Base-by-base conservation (phyloP, 345 rosid species). In the Lepidium sativum region DNA sequence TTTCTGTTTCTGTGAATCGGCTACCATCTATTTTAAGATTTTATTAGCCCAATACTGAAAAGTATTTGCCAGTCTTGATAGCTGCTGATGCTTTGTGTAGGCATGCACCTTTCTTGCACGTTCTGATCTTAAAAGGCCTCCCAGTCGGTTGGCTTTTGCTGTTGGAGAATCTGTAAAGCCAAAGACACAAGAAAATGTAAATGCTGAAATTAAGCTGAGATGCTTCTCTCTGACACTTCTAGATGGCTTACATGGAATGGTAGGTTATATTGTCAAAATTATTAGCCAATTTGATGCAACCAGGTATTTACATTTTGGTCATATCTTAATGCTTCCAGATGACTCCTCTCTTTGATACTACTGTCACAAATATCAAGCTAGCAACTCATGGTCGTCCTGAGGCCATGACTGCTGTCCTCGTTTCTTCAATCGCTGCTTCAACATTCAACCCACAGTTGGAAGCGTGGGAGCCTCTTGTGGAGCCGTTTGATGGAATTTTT, bases 381-480 rank as follows among this genome's bases (percentile, higher is more conserved):
- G 99, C 85, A 39, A 90, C 99, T 15, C 99, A 94, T 73, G 99
- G 99, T 73, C 88, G 73, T 58, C 60, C 79, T 57, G 95, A 90
- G 71, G 92, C 99, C 59, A 90, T 94, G 99, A 90, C 85, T 86
- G 97, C 97, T 37, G 99, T 88, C 38, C 83, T 94, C 51, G 68
- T 88, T 65, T 85, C 95, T 37, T 90, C 97, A 44, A 82, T 94
- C 71, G 96, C 97, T 68, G 96, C 97, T 57, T 94, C 99, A 53
- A 79, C 92, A 60, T 94, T 94, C 76, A 94, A 94, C 63, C 79
- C 89, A 35, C 96, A 94, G 58, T 78, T 90, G 55, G 99, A 90
- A 82, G 91, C 96, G 35, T 94, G 99, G 99, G 99, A 94, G 72
- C 99, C 99, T 53, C 79, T 94, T 78, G 82, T 94, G 78, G 99